Evolutionary conservation across 2,329 filamentous ascomycete species (phyloP).

Genomic region (Pestalotiopsis sp.): DNA sequence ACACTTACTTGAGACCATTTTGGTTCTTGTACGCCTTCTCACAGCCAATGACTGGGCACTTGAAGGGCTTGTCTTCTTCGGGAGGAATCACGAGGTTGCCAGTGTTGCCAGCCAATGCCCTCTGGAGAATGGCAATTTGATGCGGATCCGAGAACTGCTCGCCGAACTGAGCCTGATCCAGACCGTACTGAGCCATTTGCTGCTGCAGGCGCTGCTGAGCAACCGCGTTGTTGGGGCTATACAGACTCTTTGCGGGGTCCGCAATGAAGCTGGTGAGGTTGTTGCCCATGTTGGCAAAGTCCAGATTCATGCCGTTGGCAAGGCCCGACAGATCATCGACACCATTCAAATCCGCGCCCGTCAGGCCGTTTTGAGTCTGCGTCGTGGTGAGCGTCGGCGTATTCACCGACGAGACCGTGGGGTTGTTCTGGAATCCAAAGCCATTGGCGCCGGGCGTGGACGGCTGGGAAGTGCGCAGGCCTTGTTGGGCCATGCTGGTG

Average conservation of each 20-base stretch:
- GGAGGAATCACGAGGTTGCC: constrained; percentile 67
- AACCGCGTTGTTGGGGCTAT: constrained; percentile 79
- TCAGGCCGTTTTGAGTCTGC: constrained; percentile 57
- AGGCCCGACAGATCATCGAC: constrained; percentile 73
- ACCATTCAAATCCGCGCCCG: constrained; percentile 58
- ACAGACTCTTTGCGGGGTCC: constrained; percentile 91
- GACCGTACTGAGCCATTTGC: constrained; percentile 71
- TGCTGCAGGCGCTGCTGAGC: constrained; percentile 67
- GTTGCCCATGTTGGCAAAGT: constrained; percentile 57
- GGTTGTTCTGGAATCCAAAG: constrained; percentile 87
- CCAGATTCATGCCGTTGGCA: constrained; percentile 60
- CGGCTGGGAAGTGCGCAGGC: constrained; percentile 82
- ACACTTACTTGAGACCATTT: constrained; percentile 87
- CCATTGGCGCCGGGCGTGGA: constrained; percentile 78
- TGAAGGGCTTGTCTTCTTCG: constrained; percentile 96
- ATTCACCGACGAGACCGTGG: constrained; percentile 95
- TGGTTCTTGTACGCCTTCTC: constrained; percentile 99
- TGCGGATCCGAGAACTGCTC: constrained; percentile 73
- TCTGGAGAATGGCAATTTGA: constrained; percentile 53
- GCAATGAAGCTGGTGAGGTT: constrained; percentile 69
- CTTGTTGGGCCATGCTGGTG: constrained; percentile 74
- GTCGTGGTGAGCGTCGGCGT: constrained; percentile 88
- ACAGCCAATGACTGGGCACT: constrained; percentile 96
- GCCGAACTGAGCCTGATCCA: constrained; percentile 75
- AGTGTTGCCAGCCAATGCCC: constrained; percentile 41